Percentiles rank a stretch among this genome's conserved stretches.
Evolutionary conservation across 371 early-diverging fungal species (phyloP).

Genomic region (Sporodiniella umbellata): DNA sequence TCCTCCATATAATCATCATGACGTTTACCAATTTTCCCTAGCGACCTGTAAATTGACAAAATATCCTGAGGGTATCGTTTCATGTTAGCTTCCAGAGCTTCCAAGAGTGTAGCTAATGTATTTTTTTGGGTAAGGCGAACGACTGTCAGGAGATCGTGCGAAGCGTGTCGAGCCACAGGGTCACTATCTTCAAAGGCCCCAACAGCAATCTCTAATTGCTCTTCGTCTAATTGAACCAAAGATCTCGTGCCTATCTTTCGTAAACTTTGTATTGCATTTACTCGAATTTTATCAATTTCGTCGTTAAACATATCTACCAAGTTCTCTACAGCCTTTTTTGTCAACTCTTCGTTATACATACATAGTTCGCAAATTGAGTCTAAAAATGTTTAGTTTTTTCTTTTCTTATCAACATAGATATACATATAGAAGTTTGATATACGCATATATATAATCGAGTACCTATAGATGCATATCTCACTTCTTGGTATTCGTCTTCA

Average conservation of each 20-base stretch:
- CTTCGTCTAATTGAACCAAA: conserved; percentile 63
- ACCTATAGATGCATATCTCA: conserved; percentile 83
- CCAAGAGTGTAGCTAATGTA: conserved; percentile 43
- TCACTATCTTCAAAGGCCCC: conserved; percentile 79
- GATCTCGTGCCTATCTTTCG: conserved; percentile 61
- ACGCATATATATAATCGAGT: too few species aligned
- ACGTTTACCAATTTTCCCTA: conserved; percentile 57
- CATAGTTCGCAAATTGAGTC: conserved; percentile 79
- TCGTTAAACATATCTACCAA: conserved; percentile 95
- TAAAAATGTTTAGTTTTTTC: conserved; percentile 16
- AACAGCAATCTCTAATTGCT: conserved; percentile 71
- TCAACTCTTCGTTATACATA: conserved; percentile 59
- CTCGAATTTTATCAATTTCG: conserved; percentile 77
- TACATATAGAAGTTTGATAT: too few species aligned
- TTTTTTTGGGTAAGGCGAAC: conserved; percentile 35
- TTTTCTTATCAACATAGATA: neutral
- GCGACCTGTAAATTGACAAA: conserved; percentile 62
- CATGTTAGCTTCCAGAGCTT: conserved; percentile 57
- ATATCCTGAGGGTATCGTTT: conserved; percentile 67
- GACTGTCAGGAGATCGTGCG: conserved; percentile 62
- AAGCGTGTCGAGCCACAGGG: conserved; percentile 58
- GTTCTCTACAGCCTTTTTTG: conserved; percentile 66
- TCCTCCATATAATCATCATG: conserved; percentile 56
- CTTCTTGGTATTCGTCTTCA: conserved; percentile 89
- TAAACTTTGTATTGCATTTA: conserved; percentile 77